Percentiles rank a stretch among this genome's conserved stretches.
phyloP scores from a whole-genome alignment of 139 green algal species.

The Tetradesmus lagerheimii region DNA sequence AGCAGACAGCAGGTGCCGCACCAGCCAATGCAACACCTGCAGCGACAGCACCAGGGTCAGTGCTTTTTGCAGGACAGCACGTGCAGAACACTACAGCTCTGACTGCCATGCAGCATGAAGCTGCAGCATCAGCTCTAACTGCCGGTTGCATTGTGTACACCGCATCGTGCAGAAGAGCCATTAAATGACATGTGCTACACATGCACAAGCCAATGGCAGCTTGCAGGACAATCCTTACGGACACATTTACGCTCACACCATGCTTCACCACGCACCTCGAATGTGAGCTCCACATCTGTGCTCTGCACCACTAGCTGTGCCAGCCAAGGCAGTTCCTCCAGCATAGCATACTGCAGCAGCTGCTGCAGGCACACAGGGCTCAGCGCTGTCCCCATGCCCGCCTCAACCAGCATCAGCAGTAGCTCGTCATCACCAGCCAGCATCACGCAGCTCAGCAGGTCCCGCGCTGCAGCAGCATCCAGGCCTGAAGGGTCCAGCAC shows the following conservation, averaged over 20 bases:
- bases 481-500: neutral
- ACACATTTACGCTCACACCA: neutral
- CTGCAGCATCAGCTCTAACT: too few species aligned
- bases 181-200: too few species aligned
- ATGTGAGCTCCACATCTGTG: conserved; percentile 20
- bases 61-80: neutral
- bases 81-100: neutral
- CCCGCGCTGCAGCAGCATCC: neutral
- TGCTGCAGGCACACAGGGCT: neutral
- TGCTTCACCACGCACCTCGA: neutral
- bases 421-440: conserved; percentile 23
- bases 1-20: neutral
- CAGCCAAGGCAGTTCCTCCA: neutral
- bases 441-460: neutral
- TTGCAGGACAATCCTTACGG: too few species aligned
- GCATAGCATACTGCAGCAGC: conserved; percentile 21
- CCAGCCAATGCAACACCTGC: conserved; percentile 21
- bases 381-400: neutral
- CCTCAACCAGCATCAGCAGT: conserved; percentile 37
- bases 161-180: too few species aligned
- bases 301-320: neutral
- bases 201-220: too few species aligned
- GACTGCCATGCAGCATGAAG: too few species aligned
- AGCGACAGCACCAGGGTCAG: neutral
- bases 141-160: too few species aligned